A percentile compares a stretch with the other conserved stretches of the same genome.
Evolutionary conservation across 1,139 yeast species (phyloP).

Genomic region (Hansenula lynferdii): DNA sequence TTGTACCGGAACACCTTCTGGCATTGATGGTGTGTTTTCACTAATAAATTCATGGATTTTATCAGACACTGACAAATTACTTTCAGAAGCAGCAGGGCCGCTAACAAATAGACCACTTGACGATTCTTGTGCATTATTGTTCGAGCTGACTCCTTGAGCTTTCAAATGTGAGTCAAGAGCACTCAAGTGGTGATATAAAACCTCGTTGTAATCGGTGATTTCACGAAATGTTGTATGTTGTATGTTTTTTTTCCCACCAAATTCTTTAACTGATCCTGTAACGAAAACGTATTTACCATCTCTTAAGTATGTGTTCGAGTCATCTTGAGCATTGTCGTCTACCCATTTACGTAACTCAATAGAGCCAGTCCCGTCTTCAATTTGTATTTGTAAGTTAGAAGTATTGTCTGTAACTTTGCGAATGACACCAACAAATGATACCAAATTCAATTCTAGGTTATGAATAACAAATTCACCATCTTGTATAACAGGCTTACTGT

Average conservation of each 20-base stretch:
- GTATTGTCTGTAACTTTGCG: conserved; percentile 55
- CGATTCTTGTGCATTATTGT: conserved; percentile 11
- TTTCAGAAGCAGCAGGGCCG: conserved; percentile 29
- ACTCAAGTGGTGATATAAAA: conserved; percentile 69
- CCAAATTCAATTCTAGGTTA: conserved; percentile 55
- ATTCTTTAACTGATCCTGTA: conserved; percentile 68
- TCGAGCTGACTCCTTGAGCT: conserved; percentile 15
- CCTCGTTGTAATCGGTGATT: conserved; percentile 67
- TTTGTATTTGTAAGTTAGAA: conserved; percentile 44
- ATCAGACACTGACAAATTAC: conserved; percentile 34
- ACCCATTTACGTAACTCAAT: conserved; percentile 69
- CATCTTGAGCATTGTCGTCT: conserved; percentile 38
- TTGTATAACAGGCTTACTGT: conserved; percentile 57
- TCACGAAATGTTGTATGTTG: conserved; percentile 60
- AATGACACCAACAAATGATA: conserved; percentile 62
- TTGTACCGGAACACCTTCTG: conserved; percentile 69
- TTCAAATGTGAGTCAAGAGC: conserved; percentile 58
- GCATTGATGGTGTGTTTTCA: conserved; percentile 51
- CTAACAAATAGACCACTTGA: conserved; percentile 43
- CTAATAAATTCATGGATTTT: conserved; percentile 45
- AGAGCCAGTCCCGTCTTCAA: conserved; percentile 87
- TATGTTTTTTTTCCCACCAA: conserved; percentile 60
- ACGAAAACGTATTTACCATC: conserved; percentile 59
- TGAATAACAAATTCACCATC: conserved; percentile 74
- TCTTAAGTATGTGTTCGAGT: conserved; percentile 28